Conservation (phyloP, 2,329 filamentous ascomycete genomes). For the Curvularia lunata region DNA sequence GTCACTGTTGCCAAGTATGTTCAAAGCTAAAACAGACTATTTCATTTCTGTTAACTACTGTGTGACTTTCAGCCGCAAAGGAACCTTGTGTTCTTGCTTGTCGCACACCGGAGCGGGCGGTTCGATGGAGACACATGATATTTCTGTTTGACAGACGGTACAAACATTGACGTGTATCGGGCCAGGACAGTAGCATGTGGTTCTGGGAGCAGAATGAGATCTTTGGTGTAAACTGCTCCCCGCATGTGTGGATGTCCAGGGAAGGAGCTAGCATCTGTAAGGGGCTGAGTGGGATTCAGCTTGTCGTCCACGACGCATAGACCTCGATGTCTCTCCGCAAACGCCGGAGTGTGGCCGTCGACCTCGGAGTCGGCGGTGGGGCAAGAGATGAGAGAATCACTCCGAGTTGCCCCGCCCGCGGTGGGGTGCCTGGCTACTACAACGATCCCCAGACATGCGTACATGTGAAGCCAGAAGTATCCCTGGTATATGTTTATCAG, state of each 20-base stretch:
- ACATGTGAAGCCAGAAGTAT: background rate
- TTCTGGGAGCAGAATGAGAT: background rate
- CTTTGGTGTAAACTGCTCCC: constrained; percentile 61
- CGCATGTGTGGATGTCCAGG: constrained; percentile 64
- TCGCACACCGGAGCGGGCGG: background rate
- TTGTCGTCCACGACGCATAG: background rate
- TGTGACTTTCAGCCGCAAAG: background rate
- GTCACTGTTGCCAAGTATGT: background rate
- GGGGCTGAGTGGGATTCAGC: constrained; percentile 16
- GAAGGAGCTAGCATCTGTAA: constrained; percentile 56
- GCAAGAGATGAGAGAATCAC: constrained; percentile 3
- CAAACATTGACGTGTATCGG: no score
- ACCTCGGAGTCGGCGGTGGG: constrained; percentile 9
- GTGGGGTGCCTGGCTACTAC: constrained; percentile 9
- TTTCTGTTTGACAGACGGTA: background rate
- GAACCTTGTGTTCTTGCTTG: background rate
- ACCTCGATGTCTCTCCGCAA: background rate
- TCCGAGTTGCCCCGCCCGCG: constrained; percentile 10
- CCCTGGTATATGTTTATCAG: background rate
- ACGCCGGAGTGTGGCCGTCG: background rate
- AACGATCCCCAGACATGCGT: background rate
- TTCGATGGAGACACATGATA: background rate
- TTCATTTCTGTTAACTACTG: background rate
- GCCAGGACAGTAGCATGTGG: background rate
- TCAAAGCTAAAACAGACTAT: background rate